Base-by-base conservation (phyloP, 208 protist species). In the Borovskyia barvae region DNA sequence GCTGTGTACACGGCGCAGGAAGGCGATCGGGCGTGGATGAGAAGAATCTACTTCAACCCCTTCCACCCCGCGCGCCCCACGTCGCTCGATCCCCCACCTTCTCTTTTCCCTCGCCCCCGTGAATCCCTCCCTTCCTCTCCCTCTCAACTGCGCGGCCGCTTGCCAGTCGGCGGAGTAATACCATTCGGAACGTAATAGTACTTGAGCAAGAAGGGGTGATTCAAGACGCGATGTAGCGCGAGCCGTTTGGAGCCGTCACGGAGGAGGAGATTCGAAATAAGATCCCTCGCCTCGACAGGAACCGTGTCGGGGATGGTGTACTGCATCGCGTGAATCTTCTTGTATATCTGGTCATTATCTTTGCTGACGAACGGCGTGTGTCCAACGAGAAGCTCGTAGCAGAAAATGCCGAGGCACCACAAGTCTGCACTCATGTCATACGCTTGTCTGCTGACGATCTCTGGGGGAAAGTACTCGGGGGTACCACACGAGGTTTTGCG, bases 401-500 rank as follows among this genome's bases (percentile, higher is more conserved):
- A 93, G 36, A 99, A 92, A 29, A 99, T 96, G 49, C 98, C 98
- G 0, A 99, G 85, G 43, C 85, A 94, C 97, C 98, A 99, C 15
- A 98, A 51, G 56, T 99, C 98, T 0, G 96, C 92, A 42, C 72
- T 89, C 55, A 50, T 74, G 75, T 95, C 90, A 76, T 99, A 93
- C 7, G 60, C 41, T 55, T 94, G 81, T 26, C 87, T 78, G 40
- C 96, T 84, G n/a, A 99, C 78, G 74, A 99, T 98, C 77, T 99
- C 98, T 0, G 99, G 99, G 8, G 99, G 97, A 24, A 99, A 93
- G 78, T 99, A 99, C 86, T 99, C 98, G 2, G 99, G 92, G 4
- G 99, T 99, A 12, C 98, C 97, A 60, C 97, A 99, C 19, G 96
- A 87, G 26, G 96, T 99, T 63, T 88, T 95, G 43, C 95, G 82